Base-by-base conservation (phyloP, 768 basidiomycete species). In the Boletus vinaceobasis region DNA sequence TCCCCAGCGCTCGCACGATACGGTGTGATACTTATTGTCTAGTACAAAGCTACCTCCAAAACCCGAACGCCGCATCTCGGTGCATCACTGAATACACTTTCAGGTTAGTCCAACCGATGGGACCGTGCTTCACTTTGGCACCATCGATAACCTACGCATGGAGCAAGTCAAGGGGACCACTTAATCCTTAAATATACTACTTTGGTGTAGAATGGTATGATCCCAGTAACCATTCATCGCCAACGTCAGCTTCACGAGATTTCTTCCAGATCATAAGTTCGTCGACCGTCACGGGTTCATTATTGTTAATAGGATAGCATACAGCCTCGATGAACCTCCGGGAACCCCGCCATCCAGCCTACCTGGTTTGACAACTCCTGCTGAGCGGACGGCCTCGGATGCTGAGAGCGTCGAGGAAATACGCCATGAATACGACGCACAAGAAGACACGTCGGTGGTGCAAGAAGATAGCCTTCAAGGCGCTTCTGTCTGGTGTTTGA, bases 131-230 rank as follows among this genome's bases (percentile, higher is more conserved):
- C 96, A 98, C 68, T 93, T 94, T 62, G 97, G 97, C 33, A 84
- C 83, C 1, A 89, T 99, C 58, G 81, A 76, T 35, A 82, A 84
- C 61, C 77, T 84, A 46, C 83, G 83, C 27, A 91, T 99, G 48
- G 95, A 97, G 67, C 95, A 98, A 72, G 92, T 99, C 66, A 99
- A 99, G 72, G 97, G 97, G 15, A 88, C 96, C 59, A 97, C 93
- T 0, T 99, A 99, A 66, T 97, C 94, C 1, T 81, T 99, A 13
- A 90, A 97, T 57, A 94, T 95, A 0, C 77, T 99, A 0, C 84
- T 99, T 99, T 15, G 97, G 97, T 36, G 79, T 86, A 32, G 83
- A 88, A 53, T 74, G 77, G 21, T 38, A 61, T 40, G 60, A 60
- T 40, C 79, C 80, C 13, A 75, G 74, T 17, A 75, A 74, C 7